Base-by-base conservation (phyloP, 768 basidiomycete genomes). In the Wakefieldia striispora region DNA sequence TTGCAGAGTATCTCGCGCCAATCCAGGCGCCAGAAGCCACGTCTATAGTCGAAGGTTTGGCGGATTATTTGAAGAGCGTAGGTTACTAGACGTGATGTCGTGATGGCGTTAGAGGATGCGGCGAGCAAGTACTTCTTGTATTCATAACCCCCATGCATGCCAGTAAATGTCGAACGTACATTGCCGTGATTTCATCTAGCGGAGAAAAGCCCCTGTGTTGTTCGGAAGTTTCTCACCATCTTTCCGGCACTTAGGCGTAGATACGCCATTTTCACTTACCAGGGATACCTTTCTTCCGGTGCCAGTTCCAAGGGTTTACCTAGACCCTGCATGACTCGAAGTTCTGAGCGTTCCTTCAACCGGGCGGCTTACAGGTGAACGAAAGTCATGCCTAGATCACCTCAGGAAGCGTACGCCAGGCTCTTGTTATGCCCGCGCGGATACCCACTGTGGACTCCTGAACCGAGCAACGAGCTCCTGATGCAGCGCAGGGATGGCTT, bases 1-100 rank as follows among this genome's bases (percentile, higher is more conserved):
- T 95, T 20, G 81, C 81, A 4, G 83, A 84, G 64, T 97, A 95
- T 68, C 52, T 48, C 0, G 70, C 74, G 3, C 89, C 89, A 0
- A 64, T 69, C 38, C 85, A 87, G 63, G 83, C 81, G 3, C 62
- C 72, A 19, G 91, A 93, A 64, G 74, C 78, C 21, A 86, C 81
- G 20, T 63, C 76, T 11, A 56, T 87, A 29, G 87, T 86, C 29
- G 82, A 87, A 67, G 61, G 56, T 9, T 72, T 94, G 34, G 90
- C 83, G 26, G 86, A 91, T 66, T 91, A 93, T 70, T 78, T 95
- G 63, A 86, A 80, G 59, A 54, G 63, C 35, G 74, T 70, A 20
- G 66, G 66, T 13, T 88, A 82, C 65, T 88, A 80, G 60, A 37
- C 36, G 35, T 42, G 26, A 35, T 47, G 34, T 3, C 4, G 24